Evolutionary conservation across 257 asterid species (phyloP), one percentile per base, ranked within the genome.

Genomic region (Craterostigma plantagineum): DNA sequence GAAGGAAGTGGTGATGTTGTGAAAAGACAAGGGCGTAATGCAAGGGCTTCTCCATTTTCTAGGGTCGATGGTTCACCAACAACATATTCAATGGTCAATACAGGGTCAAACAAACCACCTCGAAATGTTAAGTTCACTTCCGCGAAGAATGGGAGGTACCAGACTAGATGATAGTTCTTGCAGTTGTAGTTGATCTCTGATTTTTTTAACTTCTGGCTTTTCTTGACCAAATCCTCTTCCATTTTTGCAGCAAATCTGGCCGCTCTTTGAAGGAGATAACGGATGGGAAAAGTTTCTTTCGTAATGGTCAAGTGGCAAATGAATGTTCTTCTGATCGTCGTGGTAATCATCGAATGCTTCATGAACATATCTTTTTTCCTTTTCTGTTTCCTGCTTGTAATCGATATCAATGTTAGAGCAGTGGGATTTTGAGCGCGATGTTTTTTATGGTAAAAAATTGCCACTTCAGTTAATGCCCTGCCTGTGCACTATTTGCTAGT

Each of bases 141-240:
- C 18, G 96, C 79, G 49, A 90, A 75, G 71, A 64, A 6, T 95
- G 96, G 96, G 72, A 90, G 99, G 94, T 90, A 63, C 58, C 53
- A 51, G n/a, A n/a, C n/a, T n/a, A n/a, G 54, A 66, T 59, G 48
- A 35, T 11, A 23, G 45, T 51, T 45, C 49, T 43, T 54, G 51
- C 14, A 16, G n/a, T n/a, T n/a, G n/a, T n/a, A n/a, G 18, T 42
- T 42, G 41, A 35, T 34, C 14, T 55, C 15, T 48, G 9, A 18
- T 44, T 41, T 33, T 13, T 8, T 39, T 53, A 50, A 40, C 14
- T 11, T 14, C 2, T 40, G 48, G 55, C 47, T 15, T 14, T 23
- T 42, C 38, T 43, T 34, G 17, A 13, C 52, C 12, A 39, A 11
- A 9, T 36, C 16, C 10, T 62, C 45, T 44, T 6, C 44, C 52